phyloP scores from a whole-genome alignment of 352 stramenopile species.

The Phytophthora idaei region DNA sequence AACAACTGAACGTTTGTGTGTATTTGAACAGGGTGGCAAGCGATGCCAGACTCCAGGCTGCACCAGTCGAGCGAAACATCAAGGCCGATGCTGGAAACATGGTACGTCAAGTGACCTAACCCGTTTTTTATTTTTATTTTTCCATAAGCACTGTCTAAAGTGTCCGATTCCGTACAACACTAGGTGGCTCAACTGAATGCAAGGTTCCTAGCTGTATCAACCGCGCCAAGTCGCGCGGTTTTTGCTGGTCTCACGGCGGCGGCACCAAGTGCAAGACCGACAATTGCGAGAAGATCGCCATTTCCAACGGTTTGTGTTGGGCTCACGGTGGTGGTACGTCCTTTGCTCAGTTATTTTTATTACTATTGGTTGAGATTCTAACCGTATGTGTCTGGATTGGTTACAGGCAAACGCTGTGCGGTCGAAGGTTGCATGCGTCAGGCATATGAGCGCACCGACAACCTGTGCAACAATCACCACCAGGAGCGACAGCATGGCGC shows the following conservation, averaged over 20 bases:
- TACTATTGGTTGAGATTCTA: too few species aligned
- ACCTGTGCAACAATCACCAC: constrained; percentile 74
- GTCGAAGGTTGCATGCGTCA: constrained; percentile 63
- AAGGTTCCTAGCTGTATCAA: constrained; percentile 76
- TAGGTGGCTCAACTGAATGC: constrained; percentile 74
- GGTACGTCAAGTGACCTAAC: constrained; percentile 25
- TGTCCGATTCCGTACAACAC: constrained; percentile 1
- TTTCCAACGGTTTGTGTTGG: constrained; percentile 81
- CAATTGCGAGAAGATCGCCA: constrained; percentile 80
- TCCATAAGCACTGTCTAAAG: neutral
- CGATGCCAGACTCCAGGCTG: constrained; percentile 62
- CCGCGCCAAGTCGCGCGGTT: constrained; percentile 84
- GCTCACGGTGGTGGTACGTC: constrained; percentile 70
- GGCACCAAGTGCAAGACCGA: constrained; percentile 79
- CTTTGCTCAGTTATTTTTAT: neutral
- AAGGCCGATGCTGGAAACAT: constrained; percentile 77
- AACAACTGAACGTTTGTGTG: constrained; percentile 8
- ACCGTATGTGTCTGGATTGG: neutral
- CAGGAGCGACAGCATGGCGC: constrained; percentile 35
- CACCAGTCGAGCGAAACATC: constrained; percentile 75
- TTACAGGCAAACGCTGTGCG: constrained; percentile 57
- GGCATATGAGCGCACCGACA: constrained; percentile 78
- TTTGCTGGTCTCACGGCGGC: constrained; percentile 86
- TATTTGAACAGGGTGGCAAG: constrained; percentile 60
- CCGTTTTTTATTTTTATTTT: neutral